Percentiles rank a stretch among this genome's conserved stretches.
Conservation (phyloP, 495 filamentous ascomycete species). For the Penicillium riverlandense region DNA sequence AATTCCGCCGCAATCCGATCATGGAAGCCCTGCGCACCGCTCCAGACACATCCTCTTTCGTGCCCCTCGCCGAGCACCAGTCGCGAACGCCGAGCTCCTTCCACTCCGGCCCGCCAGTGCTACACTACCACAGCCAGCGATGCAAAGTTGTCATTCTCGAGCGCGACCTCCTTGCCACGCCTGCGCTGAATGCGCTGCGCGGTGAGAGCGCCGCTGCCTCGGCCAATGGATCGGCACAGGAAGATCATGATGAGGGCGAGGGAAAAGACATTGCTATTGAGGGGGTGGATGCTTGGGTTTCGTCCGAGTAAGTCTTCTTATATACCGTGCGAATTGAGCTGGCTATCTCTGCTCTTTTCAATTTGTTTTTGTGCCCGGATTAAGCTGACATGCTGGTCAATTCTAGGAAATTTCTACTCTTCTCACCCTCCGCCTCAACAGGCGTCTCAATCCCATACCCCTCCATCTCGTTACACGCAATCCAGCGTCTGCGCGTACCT, state of each 20-base stretch:
- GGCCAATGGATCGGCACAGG: conserved; percentile 1
- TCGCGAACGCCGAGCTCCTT: conserved; percentile 80
- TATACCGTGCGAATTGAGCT: too few relatives aligned
- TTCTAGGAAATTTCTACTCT: conserved; percentile 65
- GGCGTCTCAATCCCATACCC: conserved; percentile 85
- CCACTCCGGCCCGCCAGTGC: conserved; percentile 67
- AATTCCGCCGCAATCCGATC: background rate
- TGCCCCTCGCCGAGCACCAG: conserved; percentile 69
- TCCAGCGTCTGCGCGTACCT: conserved; percentile 53
- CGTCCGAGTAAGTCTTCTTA: conserved; percentile 55
- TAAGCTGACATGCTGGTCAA: background rate
- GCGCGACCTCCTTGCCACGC: conserved; percentile 28
- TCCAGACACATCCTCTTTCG: conserved; percentile 54
- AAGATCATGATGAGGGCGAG: conserved; percentile 38
- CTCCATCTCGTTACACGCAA: conserved; percentile 79
- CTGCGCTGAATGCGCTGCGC: conserved; percentile 24
- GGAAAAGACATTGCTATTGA: conserved; percentile 37
- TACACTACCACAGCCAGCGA: conserved; percentile 63
- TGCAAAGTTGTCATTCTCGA: conserved; percentile 51
- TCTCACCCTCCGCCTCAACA: conserved; percentile 46
- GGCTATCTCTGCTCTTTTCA: too few relatives aligned
- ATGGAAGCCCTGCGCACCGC: conserved; percentile 44
- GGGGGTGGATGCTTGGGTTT: conserved; percentile 67
- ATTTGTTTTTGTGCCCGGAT: too few relatives aligned
- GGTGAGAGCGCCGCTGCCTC: conserved; percentile 11